Percentiles rank a stretch among this genome's conserved stretches.
Conservation (phyloP, 1,139 yeast genomes). For the Diutina sp. region DNA sequence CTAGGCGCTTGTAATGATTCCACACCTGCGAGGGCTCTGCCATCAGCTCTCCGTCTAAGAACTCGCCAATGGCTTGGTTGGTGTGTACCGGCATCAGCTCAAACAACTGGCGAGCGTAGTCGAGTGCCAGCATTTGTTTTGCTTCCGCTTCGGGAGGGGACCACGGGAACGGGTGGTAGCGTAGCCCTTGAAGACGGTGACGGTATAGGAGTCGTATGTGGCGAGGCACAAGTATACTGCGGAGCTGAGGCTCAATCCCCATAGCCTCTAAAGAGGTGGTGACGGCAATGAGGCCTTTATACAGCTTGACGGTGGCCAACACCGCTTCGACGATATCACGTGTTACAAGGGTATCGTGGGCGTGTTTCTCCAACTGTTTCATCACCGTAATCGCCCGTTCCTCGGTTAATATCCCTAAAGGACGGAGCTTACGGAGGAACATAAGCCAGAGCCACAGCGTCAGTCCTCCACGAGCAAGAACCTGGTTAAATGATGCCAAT, state of each 20-base stretch:
- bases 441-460: slow-evolving; percentile 24
- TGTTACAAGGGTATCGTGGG: slow-evolving; percentile 14
- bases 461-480: slow-evolving; percentile 12
- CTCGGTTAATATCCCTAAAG: slow-evolving; percentile 21
- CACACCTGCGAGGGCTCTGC: slow-evolving; percentile 16
- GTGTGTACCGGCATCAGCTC: slow-evolving; percentile 10
- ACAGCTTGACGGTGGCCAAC: slow-evolving; percentile 14
- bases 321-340: slow-evolving; percentile 18
- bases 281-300: slow-evolving; percentile 12
- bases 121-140: background rate
- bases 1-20: background rate
- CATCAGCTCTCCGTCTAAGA: slow-evolving; percentile 35
- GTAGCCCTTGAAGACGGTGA: background rate
- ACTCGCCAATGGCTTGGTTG: slow-evolving; percentile 16
- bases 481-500: slow-evolving; percentile 17
- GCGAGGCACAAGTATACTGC: background rate
- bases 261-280: slow-evolving; percentile 6
- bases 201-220: background rate
- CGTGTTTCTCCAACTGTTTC: slow-evolving; percentile 13
- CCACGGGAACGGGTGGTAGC: background rate
- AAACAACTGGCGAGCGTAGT: background rate
- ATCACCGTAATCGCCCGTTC: slow-evolving; percentile 16
- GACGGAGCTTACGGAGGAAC: slow-evolving; percentile 20
- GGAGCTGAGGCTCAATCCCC: background rate
- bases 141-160: background rate